Evolutionary conservation across 352 stramenopile genomes (phyloP).

Genomic region (Halophytophthora polymorphica): DNA sequence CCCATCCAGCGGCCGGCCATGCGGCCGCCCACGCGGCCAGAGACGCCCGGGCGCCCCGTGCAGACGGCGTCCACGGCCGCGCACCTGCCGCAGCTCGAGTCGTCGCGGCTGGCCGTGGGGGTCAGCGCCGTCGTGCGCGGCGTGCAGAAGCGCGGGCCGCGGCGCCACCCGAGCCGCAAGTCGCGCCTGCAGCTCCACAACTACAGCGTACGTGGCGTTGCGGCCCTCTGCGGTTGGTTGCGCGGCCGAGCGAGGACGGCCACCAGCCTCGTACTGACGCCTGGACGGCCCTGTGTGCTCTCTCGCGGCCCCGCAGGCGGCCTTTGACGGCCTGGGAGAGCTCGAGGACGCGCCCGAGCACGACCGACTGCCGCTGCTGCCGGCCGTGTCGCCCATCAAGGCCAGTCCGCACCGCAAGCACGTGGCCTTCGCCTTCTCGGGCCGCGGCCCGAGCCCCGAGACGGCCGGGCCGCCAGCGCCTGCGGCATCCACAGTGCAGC

Average conservation of each 20-base stretch:
- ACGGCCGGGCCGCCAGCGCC: conserved; percentile 5
- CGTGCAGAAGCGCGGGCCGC: conserved; percentile 47
- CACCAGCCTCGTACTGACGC: neutral
- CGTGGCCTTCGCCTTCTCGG: conserved; percentile 33
- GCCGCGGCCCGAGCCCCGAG: neutral
- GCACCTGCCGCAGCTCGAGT: conserved; percentile 51
- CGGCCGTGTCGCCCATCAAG: conserved; percentile 55
- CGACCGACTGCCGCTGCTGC: conserved; percentile 31
- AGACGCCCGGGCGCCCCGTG: conserved; percentile 21
- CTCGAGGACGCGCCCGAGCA: neutral
- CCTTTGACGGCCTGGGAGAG: conserved; percentile 10
- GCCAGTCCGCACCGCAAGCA: conserved; percentile 36
- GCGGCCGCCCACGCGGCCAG: conserved; percentile 5
- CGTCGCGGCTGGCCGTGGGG: conserved; percentile 43
- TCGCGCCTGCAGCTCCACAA: conserved; percentile 57
- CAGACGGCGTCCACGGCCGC: conserved; percentile 25
- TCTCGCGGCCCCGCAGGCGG: conserved; percentile 6
- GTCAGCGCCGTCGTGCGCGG: conserved; percentile 51
- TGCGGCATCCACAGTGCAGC: no score
- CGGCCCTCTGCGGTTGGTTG: neutral
- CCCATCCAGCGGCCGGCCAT: conserved; percentile 25
- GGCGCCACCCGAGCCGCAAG: conserved; percentile 50
- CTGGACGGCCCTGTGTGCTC: neutral
- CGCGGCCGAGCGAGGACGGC: neutral
- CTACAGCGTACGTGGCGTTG: conserved; percentile 40